Evolutionary conservation across 2,329 filamentous ascomycete genomes (phyloP).

Genomic region (Calonectria naviculata): DNA sequence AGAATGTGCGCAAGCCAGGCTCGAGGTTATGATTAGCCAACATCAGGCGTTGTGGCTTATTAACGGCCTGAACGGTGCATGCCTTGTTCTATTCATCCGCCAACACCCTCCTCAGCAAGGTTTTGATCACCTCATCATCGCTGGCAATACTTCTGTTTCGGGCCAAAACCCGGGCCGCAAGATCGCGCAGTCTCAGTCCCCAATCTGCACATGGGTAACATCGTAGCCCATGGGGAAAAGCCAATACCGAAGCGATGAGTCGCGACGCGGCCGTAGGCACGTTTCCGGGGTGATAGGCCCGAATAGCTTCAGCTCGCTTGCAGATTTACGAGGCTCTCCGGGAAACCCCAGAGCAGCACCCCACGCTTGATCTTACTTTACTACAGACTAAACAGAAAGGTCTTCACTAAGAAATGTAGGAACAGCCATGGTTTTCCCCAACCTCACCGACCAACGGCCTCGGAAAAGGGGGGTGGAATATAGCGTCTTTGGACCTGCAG

Average conservation of each 20-base stretch:
- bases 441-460: constrained; percentile 92
- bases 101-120: neutral
- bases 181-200: constrained; percentile 7
- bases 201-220: constrained; percentile 6
- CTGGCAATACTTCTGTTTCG: neutral
- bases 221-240: neutral
- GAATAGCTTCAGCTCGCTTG: constrained; percentile 18
- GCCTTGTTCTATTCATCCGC: neutral
- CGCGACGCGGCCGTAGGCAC: neutral
- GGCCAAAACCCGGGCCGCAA: neutral
- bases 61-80: neutral
- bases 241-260: neutral
- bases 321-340: neutral
- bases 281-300: constrained; percentile 11
- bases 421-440: constrained; percentile 87
- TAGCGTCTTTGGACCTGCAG: constrained; percentile 72
- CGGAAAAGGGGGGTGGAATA: constrained; percentile 91
- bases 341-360: neutral
- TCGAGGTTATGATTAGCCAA: neutral
- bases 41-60: neutral
- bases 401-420: constrained; percentile 65
- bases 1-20: neutral
- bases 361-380: neutral
- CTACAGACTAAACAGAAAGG: neutral
- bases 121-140: neutral